Base-by-base conservation (phyloP, 768 basidiomycete species). In the Grammothele lineata region DNA sequence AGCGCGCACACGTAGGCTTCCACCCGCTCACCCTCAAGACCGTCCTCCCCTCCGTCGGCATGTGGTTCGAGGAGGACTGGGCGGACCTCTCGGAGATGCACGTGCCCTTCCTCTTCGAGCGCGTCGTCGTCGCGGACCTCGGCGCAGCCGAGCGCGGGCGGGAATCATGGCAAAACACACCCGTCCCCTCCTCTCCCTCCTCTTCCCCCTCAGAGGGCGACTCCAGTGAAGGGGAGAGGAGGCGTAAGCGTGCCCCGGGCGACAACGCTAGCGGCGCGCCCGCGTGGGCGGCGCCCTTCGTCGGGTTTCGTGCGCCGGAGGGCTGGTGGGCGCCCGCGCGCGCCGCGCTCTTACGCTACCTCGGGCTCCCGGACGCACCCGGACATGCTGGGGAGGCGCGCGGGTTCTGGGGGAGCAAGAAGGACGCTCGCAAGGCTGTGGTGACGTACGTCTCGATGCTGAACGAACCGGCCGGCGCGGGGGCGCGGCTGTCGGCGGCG, bases 121-220 rank as follows among this genome's bases (percentile, higher is more conserved):
- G 89, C 10, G 70, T 88, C 11, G 79, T 95, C 25, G 67, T 96
- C 26, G 83, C 81, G 0, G 91, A 94, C 58, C 70, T 83, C 37
- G 74, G 77, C n/a, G 86, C 85, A 0, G 83, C 88, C 0, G 66
- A 62, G 40, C 66, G 70, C 46, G 54, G 54, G 35, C 55, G 60
- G 5, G 24, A 33, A 4, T 50, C 47, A 22, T 62, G 60, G 61
- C 32, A 32, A 6, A 14, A 7, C 27, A 7, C 27, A 14, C 27
- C 8, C 27, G 27, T 14, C 27, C 26, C 40, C n/a, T 18, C 35
- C 12, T 50, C 54, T 48, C 11, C 47, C 10, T 47, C 52, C n/a
- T 23, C 42, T n/a, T 27, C 14, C 10, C 5, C 24, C 6, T 35
- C 36, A 3, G 42, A 14, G 23, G 46, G 21, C 14, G 27, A 5